phyloP scores from a whole-genome alignment of 2,329 filamentous ascomycete genomes.

The Golovinomyces cichoracearum region DNA sequence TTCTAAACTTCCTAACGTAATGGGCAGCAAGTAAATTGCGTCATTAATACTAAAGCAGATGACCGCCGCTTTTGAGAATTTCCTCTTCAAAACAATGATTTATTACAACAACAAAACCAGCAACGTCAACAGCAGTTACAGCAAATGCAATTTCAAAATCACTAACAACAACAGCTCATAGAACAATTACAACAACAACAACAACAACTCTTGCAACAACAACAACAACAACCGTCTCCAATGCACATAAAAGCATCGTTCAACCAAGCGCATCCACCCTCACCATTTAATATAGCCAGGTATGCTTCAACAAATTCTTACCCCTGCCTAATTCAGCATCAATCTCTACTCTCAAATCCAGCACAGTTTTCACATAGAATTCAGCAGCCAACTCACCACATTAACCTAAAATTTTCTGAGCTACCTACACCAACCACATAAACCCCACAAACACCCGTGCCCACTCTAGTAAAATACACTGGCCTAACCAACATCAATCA shows the following conservation, averaged over 20 bases:
- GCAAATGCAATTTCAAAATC: not conserved
- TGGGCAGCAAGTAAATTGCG: not conserved
- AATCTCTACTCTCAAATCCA: not conserved
- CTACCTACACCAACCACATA: not conserved
- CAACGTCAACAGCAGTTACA: not conserved
- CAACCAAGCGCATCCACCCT: no score
- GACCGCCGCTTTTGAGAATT: not conserved
- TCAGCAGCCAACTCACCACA: not conserved
- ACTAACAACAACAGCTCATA: no score
- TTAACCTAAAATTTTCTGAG: not conserved
- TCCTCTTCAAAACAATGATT: not conserved
- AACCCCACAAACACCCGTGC: not conserved
- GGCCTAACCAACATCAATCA: not conserved
- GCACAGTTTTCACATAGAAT: not conserved
- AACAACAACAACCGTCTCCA: not conserved
- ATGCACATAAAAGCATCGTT: not conserved
- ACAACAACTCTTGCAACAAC: not conserved
- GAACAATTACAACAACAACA: not conserved
- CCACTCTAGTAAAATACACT: not conserved
- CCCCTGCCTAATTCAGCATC: not conserved
- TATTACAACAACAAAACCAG: no score
- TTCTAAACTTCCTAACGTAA: no score
- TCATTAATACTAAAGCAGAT: not conserved
- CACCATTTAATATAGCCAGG: no score
- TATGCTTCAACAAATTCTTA: not conserved